Conservation (phyloP, 164 flowering plant genomes). For the Hamamelis virginiana region DNA sequence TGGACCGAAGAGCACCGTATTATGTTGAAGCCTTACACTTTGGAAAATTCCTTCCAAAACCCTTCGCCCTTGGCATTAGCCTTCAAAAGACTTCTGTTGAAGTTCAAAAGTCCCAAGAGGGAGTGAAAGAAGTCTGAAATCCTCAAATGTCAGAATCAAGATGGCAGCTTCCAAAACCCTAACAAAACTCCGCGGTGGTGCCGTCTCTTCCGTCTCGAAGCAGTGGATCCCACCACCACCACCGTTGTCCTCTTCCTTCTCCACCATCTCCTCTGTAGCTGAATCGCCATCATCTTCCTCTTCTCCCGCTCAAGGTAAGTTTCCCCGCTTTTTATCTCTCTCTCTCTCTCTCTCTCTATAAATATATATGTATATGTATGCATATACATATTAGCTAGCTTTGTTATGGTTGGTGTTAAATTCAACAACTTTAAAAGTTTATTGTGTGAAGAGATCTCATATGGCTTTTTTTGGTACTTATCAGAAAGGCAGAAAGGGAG, state of each 20-base stretch:
- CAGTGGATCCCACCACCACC: constrained; percentile 9
- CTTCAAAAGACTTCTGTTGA: too few species aligned
- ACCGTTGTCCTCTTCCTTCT: constrained; percentile 18
- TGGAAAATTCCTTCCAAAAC: too few species aligned
- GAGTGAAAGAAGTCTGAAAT: too few species aligned
- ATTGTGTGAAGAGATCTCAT: neutral
- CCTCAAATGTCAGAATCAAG: too few species aligned
- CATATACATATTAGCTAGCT: too few species aligned
- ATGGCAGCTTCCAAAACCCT: constrained; percentile 13
- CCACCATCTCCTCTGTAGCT: constrained; percentile 13
- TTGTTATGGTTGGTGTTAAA: neutral
- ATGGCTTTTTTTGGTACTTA: neutral
- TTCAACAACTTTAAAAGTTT: neutral
- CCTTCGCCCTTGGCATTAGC: too few species aligned
- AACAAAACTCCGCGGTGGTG: constrained; percentile 6
- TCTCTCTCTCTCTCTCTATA: constrained; percentile 8
- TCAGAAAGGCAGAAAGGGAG: constrained; percentile 36
- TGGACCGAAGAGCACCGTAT: too few species aligned
- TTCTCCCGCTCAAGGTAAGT: constrained; percentile 27
- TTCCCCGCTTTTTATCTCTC: constrained; percentile 10
- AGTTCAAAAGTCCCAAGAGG: too few species aligned
- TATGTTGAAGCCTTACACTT: too few species aligned
- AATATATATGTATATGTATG: neutral
- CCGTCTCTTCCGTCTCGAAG: neutral
- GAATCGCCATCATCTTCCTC: constrained; percentile 14